Conservation (phyloP, 257 asterid genomes). For the Jasminum sambac region DNA sequence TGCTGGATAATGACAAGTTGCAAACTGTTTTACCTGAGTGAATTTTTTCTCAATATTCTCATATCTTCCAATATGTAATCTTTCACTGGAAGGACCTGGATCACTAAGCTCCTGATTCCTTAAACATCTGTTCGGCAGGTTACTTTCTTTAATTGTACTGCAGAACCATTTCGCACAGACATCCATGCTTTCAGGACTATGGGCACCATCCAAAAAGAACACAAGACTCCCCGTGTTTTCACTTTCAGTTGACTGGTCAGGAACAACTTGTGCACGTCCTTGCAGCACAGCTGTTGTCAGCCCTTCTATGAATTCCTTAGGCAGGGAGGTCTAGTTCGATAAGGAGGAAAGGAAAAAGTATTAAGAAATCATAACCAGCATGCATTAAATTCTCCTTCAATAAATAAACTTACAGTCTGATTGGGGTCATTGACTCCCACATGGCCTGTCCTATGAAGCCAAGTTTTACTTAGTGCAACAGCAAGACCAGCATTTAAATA, state of each 20-base stretch:
- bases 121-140: slow-evolving; percentile 26
- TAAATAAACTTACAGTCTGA: slow-evolving; percentile 62
- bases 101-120: slow-evolving; percentile 29
- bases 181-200: slow-evolving; percentile 99
- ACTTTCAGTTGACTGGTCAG: slow-evolving; percentile 64
- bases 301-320: slow-evolving; percentile 85
- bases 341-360: slow-evolving; percentile 1
- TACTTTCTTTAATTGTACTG: slow-evolving; percentile 57
- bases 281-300: slow-evolving; percentile 71
- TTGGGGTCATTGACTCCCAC: slow-evolving; percentile 68
- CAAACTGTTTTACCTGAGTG: slow-evolving; percentile 45
- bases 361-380: slow-evolving; percentile 21
- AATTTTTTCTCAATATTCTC: slow-evolving; percentile 33
- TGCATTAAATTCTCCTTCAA: slow-evolving; percentile 3
- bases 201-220: slow-evolving; percentile 96
- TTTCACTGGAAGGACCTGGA: slow-evolving; percentile 26
- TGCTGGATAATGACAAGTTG: background rate
- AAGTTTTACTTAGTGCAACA: slow-evolving; percentile 84
- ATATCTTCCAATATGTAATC: slow-evolving; percentile 25
- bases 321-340: slow-evolving; percentile 66
- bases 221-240: slow-evolving; percentile 69
- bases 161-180: slow-evolving; percentile 95
- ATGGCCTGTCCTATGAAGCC: slow-evolving; percentile 89
- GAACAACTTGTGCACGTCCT: slow-evolving; percentile 94
- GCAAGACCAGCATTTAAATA: slow-evolving; percentile 95